phyloP scores from a whole-genome alignment of 345 rosid genomes.

The Eucalyptus guilfoylei region DNA sequence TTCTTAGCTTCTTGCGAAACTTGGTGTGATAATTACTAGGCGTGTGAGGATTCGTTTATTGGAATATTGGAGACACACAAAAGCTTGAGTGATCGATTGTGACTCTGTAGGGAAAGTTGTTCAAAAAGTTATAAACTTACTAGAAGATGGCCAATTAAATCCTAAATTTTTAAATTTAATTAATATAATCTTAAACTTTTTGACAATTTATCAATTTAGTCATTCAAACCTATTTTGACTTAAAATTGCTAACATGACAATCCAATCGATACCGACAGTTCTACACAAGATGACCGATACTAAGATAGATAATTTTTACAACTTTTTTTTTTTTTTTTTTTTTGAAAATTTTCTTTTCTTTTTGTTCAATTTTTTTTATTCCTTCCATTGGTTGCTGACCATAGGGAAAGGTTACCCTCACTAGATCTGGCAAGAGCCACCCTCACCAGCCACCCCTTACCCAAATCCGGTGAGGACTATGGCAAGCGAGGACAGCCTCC shows the following conservation, averaged over 20 bases:
- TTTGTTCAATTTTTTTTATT: background rate
- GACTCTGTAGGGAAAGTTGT: background rate
- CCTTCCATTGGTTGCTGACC: accelerated
- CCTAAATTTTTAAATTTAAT: background rate
- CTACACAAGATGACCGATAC: accelerated
- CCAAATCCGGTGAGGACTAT: background rate
- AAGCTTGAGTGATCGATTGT: background rate
- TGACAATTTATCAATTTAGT: background rate
- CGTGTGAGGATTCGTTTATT: background rate
- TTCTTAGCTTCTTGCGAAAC: background rate
- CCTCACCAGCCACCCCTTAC: background rate
- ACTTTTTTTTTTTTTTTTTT: background rate
- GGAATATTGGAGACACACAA: background rate
- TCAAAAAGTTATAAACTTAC: background rate
- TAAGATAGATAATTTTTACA: accelerated
- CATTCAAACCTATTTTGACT: accelerated
- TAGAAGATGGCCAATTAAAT: accelerated
- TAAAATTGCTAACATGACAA: accelerated
- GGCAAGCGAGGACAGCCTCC: background rate
- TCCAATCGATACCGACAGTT: accelerated
- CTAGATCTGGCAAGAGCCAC: background rate
- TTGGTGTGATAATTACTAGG: background rate
- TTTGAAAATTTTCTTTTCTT: background rate
- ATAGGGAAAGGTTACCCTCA: no score
- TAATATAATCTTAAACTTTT: background rate